Conservation (phyloP, 139 green algal genomes). For the Picochlorum sp. region DNA sequence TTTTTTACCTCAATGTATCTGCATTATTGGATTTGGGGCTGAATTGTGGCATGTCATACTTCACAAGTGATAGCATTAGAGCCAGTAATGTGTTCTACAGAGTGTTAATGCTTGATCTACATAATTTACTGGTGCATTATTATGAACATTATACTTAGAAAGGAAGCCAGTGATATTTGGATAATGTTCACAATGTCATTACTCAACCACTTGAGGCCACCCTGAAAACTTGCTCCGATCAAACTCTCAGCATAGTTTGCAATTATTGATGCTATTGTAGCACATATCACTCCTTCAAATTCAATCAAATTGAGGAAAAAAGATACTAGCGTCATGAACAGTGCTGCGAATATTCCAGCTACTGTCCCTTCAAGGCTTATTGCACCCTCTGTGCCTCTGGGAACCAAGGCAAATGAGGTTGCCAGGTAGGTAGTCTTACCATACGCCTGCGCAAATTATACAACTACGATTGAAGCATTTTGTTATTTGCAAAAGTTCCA, state of each 20-base stretch:
- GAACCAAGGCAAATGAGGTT: constrained; percentile 69
- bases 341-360: constrained; percentile 58
- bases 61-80: not conserved
- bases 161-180: constrained; percentile 80
- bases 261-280: constrained; percentile 42
- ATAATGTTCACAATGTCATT: constrained; percentile 96
- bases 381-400: constrained; percentile 88
- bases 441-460: no score
- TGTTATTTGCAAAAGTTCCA: constrained; percentile 27
- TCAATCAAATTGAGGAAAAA: constrained; percentile 31
- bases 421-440: constrained; percentile 83
- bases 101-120: no score
- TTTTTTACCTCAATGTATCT: constrained; percentile 28
- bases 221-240: constrained; percentile 76
- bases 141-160: constrained; percentile 30
- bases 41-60: constrained; percentile 56
- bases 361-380: constrained; percentile 87
- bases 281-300: constrained; percentile 11
- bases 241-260: constrained; percentile 87
- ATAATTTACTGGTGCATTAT: no score
- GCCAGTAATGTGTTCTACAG: no score
- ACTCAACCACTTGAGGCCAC: constrained; percentile 64
- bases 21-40: constrained; percentile 35
- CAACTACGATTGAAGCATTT: no score
- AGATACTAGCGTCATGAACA: constrained; percentile 38